These are phyloP conservation scores for Fraxinus nigra DNA, from an alignment of 305 asterid species.

Conservation along the genomic window DNA sequence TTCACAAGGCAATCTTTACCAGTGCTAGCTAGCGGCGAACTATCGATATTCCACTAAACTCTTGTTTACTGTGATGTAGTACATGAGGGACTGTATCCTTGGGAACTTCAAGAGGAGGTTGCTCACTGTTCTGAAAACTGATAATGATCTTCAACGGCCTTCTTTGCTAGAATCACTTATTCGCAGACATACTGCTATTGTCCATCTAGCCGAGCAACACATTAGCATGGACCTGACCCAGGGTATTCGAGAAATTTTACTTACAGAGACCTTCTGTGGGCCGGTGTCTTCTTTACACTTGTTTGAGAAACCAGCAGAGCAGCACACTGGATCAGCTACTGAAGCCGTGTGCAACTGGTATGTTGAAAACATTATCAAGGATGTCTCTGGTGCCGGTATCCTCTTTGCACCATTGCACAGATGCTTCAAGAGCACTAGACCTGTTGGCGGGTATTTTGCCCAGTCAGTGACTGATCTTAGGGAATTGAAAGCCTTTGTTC, in stretches of 20 bases:
- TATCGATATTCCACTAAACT: constrained; percentile 5
- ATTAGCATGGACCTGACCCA: constrained; percentile 98
- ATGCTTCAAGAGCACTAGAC: constrained; percentile 92
- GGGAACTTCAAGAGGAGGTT: constrained; percentile 93
- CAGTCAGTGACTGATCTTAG: constrained; percentile 81
- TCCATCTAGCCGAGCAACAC: constrained; percentile 96
- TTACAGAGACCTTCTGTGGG: constrained; percentile 86
- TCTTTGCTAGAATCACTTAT: constrained; percentile 82
- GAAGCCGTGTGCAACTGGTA: constrained; percentile 97
- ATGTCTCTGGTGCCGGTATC: constrained; percentile 79
- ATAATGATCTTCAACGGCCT: constrained; percentile 94
- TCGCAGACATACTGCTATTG: constrained; percentile 79
- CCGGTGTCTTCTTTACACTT: constrained; percentile 94
- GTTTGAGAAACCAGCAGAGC: constrained; percentile 83
- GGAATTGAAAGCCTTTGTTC: constrained; percentile 82
- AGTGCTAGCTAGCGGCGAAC: constrained; percentile 1
- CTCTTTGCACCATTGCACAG: constrained; percentile 86
- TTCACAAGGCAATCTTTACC: constrained; percentile 9
- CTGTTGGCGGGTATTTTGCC: constrained; percentile 93
- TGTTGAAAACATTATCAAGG: constrained; percentile 92
- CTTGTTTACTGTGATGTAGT: constrained; percentile 50
- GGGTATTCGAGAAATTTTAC: constrained; percentile 91
- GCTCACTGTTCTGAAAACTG: constrained; percentile 83
- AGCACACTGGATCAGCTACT: constrained; percentile 81
- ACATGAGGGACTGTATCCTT: constrained; percentile 97